phyloP scores from a whole-genome alignment of 768 basidiomycete species.

The Suillus plorans region DNA sequence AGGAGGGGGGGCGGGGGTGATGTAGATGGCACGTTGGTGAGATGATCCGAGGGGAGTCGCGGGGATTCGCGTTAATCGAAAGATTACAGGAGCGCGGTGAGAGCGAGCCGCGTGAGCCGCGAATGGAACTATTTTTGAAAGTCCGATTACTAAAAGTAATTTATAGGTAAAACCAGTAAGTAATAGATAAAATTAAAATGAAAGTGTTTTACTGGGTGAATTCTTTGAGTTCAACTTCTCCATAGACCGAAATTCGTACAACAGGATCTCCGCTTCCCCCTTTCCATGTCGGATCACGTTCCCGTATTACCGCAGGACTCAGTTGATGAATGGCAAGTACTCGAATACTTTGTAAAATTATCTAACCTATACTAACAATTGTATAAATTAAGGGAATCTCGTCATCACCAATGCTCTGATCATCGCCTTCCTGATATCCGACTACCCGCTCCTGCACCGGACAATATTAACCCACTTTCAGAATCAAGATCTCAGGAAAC shows the following conservation, averaged over 20 bases:
- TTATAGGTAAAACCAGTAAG: constrained; percentile 3
- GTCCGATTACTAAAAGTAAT: constrained; percentile 25
- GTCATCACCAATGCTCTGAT: constrained; percentile 24
- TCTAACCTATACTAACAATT: constrained; percentile 4
- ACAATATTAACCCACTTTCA: constrained; percentile 15
- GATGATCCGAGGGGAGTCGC: constrained; percentile 17
- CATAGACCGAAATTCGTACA: constrained; percentile 11
- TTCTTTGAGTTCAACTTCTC: background rate
- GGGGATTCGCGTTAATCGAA: constrained; percentile 27
- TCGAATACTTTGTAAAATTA: constrained; percentile 16
- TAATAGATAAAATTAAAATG: background rate
- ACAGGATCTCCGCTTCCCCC: constrained; percentile 21
- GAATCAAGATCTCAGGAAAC: constrained; percentile 34
- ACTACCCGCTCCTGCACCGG: constrained; percentile 19
- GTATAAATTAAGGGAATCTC: constrained; percentile 22
- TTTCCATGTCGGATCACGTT: constrained; percentile 32
- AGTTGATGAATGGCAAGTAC: constrained; percentile 27
- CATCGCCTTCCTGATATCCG: constrained; percentile 34
- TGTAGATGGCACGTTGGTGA: background rate
- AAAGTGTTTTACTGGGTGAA: constrained; percentile 5
- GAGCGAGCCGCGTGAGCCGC: constrained; percentile 30
- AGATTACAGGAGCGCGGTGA: constrained; percentile 15
- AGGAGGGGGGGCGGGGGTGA: background rate
- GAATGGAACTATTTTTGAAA: constrained; percentile 21
- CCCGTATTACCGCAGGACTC: constrained; percentile 26